These are phyloP conservation scores for Heteromeles arbutifolia DNA, from an alignment of 306 rosid genomes.

Conservation along the genomic window DNA sequence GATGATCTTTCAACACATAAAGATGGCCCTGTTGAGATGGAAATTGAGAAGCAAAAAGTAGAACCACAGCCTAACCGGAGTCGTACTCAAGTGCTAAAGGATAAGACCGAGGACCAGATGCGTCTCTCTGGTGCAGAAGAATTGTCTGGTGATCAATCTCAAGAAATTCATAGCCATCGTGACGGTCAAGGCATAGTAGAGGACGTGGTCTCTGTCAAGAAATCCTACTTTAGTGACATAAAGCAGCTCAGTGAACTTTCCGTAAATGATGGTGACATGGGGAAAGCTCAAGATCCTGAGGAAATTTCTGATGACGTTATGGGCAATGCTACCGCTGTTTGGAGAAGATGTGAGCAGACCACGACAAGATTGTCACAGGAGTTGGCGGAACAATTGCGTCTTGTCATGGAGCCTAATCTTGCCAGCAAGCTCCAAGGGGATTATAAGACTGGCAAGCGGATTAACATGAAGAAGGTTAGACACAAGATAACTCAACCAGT, in stretches of 20 bases:
- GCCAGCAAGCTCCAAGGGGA: constrained; percentile 96
- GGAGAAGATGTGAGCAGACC: constrained; percentile 68
- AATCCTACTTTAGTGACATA: constrained; percentile 36
- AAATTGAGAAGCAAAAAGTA: constrained; percentile 41
- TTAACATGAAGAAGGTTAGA: constrained; percentile 89
- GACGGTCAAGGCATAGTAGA: constrained; percentile 30
- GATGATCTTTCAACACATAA: constrained; percentile 28
- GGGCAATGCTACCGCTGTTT: constrained; percentile 43
- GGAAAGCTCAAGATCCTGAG: constrained; percentile 43
- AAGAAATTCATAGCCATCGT: constrained; percentile 20
- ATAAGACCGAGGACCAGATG: constrained; percentile 34
- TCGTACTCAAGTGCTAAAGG: constrained; percentile 28
- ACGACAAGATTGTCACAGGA: constrained; percentile 80
- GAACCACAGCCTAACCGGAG: constrained; percentile 33
- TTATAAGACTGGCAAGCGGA: constrained; percentile 86
- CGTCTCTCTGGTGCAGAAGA: constrained; percentile 36
- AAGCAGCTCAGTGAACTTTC: constrained; percentile 43
- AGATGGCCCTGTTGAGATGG: constrained; percentile 34
- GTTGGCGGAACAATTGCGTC: constrained; percentile 89
- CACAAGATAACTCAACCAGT: background rate
- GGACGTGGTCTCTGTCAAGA: constrained; percentile 53
- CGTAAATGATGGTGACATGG: constrained; percentile 54
- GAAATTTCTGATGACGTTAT: constrained; percentile 35
- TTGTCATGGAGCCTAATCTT: constrained; percentile 80
- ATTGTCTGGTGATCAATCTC: constrained; percentile 32